Evolutionary conservation across 192 early-diverging fungal genomes (phyloP), one percentile per base, ranked within the genome.

Genomic region (Spizellomyces punctatus): DNA sequence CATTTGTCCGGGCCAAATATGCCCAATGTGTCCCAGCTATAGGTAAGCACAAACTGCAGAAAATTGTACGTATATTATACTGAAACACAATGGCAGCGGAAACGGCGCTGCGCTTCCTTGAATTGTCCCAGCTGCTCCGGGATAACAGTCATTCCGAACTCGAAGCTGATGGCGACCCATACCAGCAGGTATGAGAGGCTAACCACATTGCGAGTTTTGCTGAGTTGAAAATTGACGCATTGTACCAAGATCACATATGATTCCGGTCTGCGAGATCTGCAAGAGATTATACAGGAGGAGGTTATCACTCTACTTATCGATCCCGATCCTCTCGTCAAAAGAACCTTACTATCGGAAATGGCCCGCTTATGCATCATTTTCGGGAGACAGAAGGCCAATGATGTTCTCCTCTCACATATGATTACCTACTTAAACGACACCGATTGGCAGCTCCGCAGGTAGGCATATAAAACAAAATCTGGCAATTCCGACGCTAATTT

Each of bases 341-440:
- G 95, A 43, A 91, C 95, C 8, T 70, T 99, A 17, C 78, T 99
- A 49, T 82, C 84, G 52, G 90, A 95, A 45, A 93, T 94, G 74
- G 82, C 93, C 5, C 85, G 89, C 16, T 76, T 96, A 17, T 93
- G 91, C 66, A 81, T 93, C 43, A 94, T 96, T 61, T 89, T 96
- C 71, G 94, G 94, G 21, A 83, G 88, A 12, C 89, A 91, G 61
- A 85, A 89, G 47, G 87, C 93, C 0, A 92, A 92, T 64, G 94
- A 96, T 75, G 85, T 94, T 1, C 71, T 95, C 41, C 76, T 98
- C 10, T 90, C 90, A 41, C 96, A 99, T 75, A 92, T 96, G 78
- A 96, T 99, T 58, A 99, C 96, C 0, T 99, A 96, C 65, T 81
- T 99, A 58, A 99, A 99, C 78, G 96, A 95, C 62, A 84, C 88